These are phyloP conservation scores for Coemansia sp. DNA, from an alignment of 192 early-diverging fungal species.

Conservation along the genomic window DNA sequence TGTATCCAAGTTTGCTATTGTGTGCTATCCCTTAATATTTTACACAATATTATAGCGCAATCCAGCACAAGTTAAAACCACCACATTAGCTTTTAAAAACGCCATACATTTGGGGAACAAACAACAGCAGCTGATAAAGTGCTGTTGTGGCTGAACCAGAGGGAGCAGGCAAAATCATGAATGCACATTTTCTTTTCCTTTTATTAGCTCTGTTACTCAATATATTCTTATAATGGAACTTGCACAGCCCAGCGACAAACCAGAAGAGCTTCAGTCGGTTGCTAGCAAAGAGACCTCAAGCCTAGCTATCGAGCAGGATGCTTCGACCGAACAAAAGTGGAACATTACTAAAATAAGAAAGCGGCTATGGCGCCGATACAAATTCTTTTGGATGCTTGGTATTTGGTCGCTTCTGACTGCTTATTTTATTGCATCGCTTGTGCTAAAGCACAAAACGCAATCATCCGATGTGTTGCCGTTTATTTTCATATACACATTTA, in stretches of 20 bases:
- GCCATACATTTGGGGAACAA: neutral
- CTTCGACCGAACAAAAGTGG: neutral
- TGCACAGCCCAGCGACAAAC: neutral
- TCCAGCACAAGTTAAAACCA: neutral
- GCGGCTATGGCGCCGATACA: slow-evolving; percentile 1
- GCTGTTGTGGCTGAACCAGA: neutral
- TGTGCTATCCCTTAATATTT: neutral
- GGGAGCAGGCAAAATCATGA: neutral
- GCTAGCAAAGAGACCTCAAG: neutral
- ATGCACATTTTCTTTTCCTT: neutral
- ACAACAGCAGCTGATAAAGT: neutral
- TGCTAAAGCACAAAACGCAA: slow-evolving; percentile 53
- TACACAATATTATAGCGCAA: neutral
- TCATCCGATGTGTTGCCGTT: slow-evolving; percentile 54
- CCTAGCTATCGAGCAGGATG: neutral
- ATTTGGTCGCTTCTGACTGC: slow-evolving; percentile 60
- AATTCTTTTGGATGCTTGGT: slow-evolving; percentile 12
- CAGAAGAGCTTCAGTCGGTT: neutral
- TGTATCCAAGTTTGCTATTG: neutral
- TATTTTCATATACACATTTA: slow-evolving; percentile 55
- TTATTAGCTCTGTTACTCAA: neutral
- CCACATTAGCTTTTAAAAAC: neutral
- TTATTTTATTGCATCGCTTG: slow-evolving; percentile 64
- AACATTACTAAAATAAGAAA: neutral
- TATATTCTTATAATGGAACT: neutral